Percentiles rank a stretch among this genome's conserved stretches.
These are phyloP conservation scores for Pseudoneurospora amorphoporcata DNA, from an alignment of 495 filamentous ascomycete genomes.

Conservation along the genomic window DNA sequence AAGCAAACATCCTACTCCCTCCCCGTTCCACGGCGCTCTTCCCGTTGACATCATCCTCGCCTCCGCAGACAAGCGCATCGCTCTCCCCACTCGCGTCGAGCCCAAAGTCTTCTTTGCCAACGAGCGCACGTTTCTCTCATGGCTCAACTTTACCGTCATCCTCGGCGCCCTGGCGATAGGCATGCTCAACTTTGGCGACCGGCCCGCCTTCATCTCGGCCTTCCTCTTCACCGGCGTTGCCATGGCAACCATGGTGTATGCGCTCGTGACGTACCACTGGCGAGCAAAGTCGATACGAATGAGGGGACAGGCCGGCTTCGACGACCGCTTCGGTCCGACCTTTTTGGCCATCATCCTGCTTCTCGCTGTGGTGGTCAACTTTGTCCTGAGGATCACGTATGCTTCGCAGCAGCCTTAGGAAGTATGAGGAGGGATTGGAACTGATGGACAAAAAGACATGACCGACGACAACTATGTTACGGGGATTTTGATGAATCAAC, in stretches of 20 bases:
- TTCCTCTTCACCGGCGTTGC: conserved; percentile 90
- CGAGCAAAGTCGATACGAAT: conserved; percentile 83
- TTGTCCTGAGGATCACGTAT: conserved; percentile 71
- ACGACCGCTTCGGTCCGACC: conserved; percentile 88
- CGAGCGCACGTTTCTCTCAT: conserved; percentile 96
- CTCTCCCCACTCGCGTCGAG: conserved; percentile 94
- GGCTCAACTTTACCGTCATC: conserved; percentile 99
- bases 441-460: background rate
- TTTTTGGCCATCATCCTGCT: conserved; percentile 76
- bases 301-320: conserved; percentile 88
- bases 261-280: conserved; percentile 93
- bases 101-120: conserved; percentile 99
- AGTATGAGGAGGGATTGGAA: background rate
- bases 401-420: conserved; percentile 23
- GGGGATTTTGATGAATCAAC: background rate
- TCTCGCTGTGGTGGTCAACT: conserved; percentile 85
- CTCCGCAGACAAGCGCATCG: conserved; percentile 82
- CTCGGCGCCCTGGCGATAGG: conserved; percentile 91
- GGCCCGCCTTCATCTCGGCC: conserved; percentile 79
- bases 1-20: background rate
- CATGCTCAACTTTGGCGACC: conserved; percentile 96
- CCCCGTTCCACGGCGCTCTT: background rate
- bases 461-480: background rate
- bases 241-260: conserved; percentile 93
- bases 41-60: conserved; percentile 4